Percentiles rank a stretch among this genome's conserved stretches.
phyloP scores from a whole-genome alignment of 495 filamentous ascomycete species.

The Neurospora tetrasperma region DNA sequence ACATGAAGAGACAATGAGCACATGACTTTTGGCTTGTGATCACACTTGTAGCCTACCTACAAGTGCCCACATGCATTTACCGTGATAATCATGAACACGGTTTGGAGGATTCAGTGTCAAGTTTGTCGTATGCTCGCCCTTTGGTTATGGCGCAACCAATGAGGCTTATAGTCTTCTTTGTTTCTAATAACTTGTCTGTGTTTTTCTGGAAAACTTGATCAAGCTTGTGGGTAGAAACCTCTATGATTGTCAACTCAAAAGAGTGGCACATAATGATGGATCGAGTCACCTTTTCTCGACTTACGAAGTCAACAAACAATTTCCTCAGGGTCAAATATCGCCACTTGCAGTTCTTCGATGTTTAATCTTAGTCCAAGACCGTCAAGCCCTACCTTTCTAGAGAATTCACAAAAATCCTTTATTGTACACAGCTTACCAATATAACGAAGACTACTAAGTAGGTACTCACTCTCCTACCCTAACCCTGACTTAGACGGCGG shows the following conservation, averaged over 20 bases:
- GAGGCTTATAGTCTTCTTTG: no score
- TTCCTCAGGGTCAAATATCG: not conserved
- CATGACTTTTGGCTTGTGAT: constrained; percentile 10
- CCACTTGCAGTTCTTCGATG: not conserved
- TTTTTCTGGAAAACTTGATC: not conserved
- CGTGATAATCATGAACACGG: no score
- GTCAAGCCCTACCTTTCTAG: not conserved
- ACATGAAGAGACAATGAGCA: not conserved
- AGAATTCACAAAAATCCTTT: not conserved
- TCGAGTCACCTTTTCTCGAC: no score
- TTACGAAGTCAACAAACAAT: no score
- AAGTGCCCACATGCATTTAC: no score
- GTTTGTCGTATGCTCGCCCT: no score
- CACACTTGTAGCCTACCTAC: not conserved
- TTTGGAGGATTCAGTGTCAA: no score
- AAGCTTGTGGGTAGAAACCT: no score
- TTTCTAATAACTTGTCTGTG: not conserved
- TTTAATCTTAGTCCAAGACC: not conserved
- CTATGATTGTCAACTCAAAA: no score
- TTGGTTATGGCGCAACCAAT: no score
- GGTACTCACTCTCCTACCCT: not conserved
- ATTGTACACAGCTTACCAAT: not conserved
- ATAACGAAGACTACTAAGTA: not conserved
- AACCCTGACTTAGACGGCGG: not conserved
- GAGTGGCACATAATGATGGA: no score